Conservation (phyloP, 768 basidiomycete species). For the Lactarius sp. region DNA sequence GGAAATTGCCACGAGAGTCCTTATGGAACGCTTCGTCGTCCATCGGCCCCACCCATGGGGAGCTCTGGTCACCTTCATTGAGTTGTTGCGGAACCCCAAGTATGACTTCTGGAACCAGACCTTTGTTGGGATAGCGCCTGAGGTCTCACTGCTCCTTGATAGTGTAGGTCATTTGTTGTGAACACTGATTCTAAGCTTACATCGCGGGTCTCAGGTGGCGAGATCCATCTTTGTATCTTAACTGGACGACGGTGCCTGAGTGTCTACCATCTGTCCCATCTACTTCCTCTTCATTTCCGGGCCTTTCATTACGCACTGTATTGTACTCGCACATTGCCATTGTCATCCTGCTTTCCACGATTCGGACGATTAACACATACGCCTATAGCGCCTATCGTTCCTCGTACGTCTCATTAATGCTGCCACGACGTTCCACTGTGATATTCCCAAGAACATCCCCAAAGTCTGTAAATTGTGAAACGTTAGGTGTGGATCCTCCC, state of each 20-base stretch:
- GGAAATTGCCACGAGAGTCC: conserved; percentile 82
- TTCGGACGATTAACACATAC: conserved; percentile 40
- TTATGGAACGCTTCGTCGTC: conserved; percentile 91
- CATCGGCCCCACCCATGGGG: conserved; percentile 98
- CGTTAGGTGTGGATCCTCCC: conserved; percentile 14
- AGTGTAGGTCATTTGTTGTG: conserved; percentile 49
- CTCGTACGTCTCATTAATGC: conserved; percentile 25
- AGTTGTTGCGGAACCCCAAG: conserved; percentile 83
- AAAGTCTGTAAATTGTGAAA: conserved; percentile 31
- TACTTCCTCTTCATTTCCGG: conserved; percentile 43
- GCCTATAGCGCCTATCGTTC: conserved; percentile 35
- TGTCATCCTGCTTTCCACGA: conserved; percentile 41
- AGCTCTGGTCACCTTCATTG: conserved; percentile 87
- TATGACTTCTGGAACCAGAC: conserved; percentile 91
- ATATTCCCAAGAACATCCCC: conserved; percentile 34
- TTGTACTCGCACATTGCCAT: conserved; percentile 65
- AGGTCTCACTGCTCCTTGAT: conserved; percentile 80
- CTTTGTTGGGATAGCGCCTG: conserved; percentile 79
- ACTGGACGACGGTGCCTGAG: conserved; percentile 16
- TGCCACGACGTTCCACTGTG: conserved; percentile 34
- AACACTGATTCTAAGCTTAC: conserved; percentile 20
- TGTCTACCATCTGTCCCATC: conserved; percentile 72
- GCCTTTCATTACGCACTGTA: conserved; percentile 66
- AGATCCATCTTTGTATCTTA: conserved; percentile 74
- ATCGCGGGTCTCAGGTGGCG: conserved; percentile 50